Evolutionary conservation across 2,329 filamentous ascomycete species (phyloP).

Genomic region (Fusarium tricinctum): DNA sequence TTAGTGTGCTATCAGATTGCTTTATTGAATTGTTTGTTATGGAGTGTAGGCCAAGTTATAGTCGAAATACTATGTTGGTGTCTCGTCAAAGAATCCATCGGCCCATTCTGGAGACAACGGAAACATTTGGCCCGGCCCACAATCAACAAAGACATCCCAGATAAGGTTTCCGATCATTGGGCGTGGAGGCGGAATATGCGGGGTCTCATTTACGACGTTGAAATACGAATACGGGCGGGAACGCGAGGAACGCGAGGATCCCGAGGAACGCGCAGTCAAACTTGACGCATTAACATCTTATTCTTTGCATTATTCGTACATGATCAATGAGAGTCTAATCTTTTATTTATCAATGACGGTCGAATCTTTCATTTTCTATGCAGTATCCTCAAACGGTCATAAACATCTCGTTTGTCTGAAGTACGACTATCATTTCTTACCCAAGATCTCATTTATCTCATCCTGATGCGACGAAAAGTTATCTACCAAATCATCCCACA

Average conservation of each 20-base stretch:
- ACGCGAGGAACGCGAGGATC: constrained; percentile 5
- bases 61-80: not conserved
- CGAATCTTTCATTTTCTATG: not conserved
- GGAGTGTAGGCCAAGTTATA: not conserved
- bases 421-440: not conserved
- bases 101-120: constrained; percentile 40
- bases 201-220: not conserved
- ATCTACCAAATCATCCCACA: constrained; percentile 47
- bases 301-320: not conserved
- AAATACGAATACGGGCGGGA: constrained; percentile 26
- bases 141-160: constrained; percentile 3
- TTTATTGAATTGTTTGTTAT: not conserved
- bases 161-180: not conserved
- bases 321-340: not conserved
- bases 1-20: not conserved
- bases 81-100: constrained; percentile 19
- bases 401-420: too few relatives aligned
- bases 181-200: not conserved
- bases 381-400: too few relatives aligned
- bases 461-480: constrained; percentile 45
- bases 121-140: constrained; percentile 38
- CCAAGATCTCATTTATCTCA: constrained; percentile 40
- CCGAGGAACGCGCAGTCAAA: not conserved
- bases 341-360: too few relatives aligned
- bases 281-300: too few relatives aligned